Evolutionary conservation across 768 basidiomycete genomes (phyloP), one percentile per base, ranked within the genome.

Genomic region (Auriscalpium microsporum): DNA sequence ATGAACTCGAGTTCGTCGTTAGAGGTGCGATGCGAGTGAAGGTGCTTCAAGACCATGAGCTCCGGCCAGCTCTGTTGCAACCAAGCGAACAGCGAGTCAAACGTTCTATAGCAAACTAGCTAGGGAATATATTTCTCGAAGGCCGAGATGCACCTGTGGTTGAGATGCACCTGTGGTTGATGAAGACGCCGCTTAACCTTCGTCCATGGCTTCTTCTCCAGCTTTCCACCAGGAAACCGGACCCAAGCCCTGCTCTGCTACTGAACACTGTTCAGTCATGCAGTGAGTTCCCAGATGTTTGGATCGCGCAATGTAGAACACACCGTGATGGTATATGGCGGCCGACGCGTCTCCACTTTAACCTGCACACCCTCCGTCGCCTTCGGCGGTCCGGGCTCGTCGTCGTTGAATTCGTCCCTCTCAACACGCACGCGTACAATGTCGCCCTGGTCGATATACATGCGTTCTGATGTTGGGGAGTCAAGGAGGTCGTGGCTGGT

Each of bases 341-440:
- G 74, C 65, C 71, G 67, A 33, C 71, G 73, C 6, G 64, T 68
- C 58, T 83, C 83, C 45, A 68, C 69, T 60, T 75, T 73, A 3
- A 81, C 73, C 49, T 75, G 73, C 1, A 87, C 82, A 0, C 87
- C 89, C 50, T 90, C 87, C 0, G 76, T 69, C 45, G 82, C 83
- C 63, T 85, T 88, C 1, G 86, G 85, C 0, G 90, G 89, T 1
- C 90, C 90, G 2, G 90, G 90, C 57, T 91, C 90, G 60, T 89
- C 87, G 60, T 93, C 90, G 60, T 80, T 86, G 60, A 91, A 92
- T 62, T 90, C 87, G 62, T 90, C 90, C 3, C 77, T 74, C 63
- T 92, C 89, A 5, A 92, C 82, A 5, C 89, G 83, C 1, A 89
- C 79, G 28, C 90, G 86, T 2, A 92, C 71, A 19, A 86, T 75